phyloP scores from a whole-genome alignment of 1,139 yeast species.

The Pichia sp. region DNA sequence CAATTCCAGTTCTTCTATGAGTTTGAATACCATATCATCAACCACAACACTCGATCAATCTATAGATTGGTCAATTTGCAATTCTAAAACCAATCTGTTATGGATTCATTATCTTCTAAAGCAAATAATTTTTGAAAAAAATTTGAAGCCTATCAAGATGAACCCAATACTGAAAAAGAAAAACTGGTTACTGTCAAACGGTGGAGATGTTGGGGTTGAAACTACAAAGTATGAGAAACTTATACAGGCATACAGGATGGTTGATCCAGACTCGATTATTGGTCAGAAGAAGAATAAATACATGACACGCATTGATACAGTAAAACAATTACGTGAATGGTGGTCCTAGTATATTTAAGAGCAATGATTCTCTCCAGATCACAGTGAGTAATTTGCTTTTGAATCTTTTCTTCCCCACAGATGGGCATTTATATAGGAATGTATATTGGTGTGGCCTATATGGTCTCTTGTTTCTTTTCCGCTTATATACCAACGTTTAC shows the following conservation, averaged over 20 bases:
- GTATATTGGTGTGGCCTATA: too few relatives aligned
- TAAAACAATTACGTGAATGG: slow-evolving; percentile 14
- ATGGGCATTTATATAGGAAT: background rate
- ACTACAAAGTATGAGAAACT: slow-evolving; percentile 20
- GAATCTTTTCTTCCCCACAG: too few relatives aligned
- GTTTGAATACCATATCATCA: slow-evolving; percentile 4
- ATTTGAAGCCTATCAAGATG: slow-evolving; percentile 21
- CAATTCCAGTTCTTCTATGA: slow-evolving; percentile 2
- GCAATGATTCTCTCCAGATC: too few relatives aligned
- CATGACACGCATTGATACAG: slow-evolving; percentile 3
- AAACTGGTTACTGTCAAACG: slow-evolving; percentile 2
- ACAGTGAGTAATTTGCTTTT: too few relatives aligned
- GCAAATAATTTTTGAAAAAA: slow-evolving; percentile 32
- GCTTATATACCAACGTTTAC: too few relatives aligned
- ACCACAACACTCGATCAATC: background rate
- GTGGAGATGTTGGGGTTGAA: slow-evolving; percentile 17
- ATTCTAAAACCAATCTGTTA: slow-evolving; percentile 37
- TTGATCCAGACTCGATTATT: slow-evolving; percentile 26
- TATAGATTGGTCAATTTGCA: slow-evolving; percentile 34
- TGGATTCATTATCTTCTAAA: slow-evolving; percentile 43
- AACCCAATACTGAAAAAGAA: slow-evolving; percentile 18
- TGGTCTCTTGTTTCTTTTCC: too few relatives aligned
- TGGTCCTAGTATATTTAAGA: background rate
- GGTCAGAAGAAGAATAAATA: slow-evolving; percentile 16
- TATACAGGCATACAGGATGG: slow-evolving; percentile 22